Evolutionary conservation across 306 rosid genomes (phyloP).

Genomic region (Inga leiocalycina): DNA sequence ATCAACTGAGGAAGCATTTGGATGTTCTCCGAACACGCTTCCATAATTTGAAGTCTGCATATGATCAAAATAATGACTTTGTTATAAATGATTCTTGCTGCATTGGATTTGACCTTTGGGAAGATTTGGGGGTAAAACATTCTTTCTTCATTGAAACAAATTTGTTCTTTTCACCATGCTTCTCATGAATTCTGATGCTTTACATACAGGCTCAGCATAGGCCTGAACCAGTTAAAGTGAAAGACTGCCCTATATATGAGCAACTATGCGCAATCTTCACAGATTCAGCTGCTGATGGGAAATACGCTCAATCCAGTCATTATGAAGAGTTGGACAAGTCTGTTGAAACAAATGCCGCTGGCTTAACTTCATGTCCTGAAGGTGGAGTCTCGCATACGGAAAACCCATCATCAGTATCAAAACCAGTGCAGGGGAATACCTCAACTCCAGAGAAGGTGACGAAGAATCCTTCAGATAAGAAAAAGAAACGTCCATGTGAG

Average conservation of each 20-base stretch:
- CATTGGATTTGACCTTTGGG: slow-evolving; percentile 76
- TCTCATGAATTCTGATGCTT: slow-evolving; percentile 30
- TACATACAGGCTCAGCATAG: slow-evolving; percentile 57
- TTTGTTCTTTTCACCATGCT: slow-evolving; percentile 11
- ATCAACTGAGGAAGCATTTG: slow-evolving; percentile 89
- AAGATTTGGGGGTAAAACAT: slow-evolving; percentile 63
- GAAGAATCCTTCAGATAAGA: slow-evolving; percentile 53
- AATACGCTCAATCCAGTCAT: slow-evolving; percentile 87
- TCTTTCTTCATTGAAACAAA: slow-evolving; percentile 7
- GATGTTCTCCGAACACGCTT: slow-evolving; percentile 88
- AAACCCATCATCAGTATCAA: slow-evolving; percentile 46
- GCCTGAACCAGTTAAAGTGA: slow-evolving; percentile 61
- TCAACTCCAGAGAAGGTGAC: slow-evolving; percentile 43
- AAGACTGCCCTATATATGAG: slow-evolving; percentile 84
- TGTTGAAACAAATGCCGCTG: slow-evolving; percentile 38
- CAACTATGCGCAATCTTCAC: slow-evolving; percentile 77
- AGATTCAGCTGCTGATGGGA: slow-evolving; percentile 73
- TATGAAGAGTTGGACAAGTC: slow-evolving; percentile 69
- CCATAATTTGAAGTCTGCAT: slow-evolving; percentile 61
- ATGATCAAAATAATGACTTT: slow-evolving; percentile 70
- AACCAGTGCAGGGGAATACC: slow-evolving; percentile 39
- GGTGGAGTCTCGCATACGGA: slow-evolving; percentile 41
- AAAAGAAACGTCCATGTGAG: slow-evolving; percentile 70
- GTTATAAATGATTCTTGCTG: slow-evolving; percentile 67
- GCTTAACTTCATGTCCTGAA: slow-evolving; percentile 49